Evolutionary conservation across 371 early-diverging fungal species (phyloP).

Genomic region (Mucor velutinosus): DNA sequence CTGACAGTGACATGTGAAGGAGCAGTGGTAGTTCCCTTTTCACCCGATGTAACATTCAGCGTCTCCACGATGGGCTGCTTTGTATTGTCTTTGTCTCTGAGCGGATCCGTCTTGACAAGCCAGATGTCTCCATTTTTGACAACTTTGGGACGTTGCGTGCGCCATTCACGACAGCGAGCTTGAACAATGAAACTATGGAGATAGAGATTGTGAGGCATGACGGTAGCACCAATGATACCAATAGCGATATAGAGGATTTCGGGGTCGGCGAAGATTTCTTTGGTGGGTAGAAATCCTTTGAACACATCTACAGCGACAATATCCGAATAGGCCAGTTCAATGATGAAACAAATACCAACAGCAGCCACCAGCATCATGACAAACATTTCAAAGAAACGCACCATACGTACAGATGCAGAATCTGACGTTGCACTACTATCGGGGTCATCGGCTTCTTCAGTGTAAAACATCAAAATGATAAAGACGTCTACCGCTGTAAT

Average conservation of each 20-base stretch:
- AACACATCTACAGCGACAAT: conserved; percentile 66
- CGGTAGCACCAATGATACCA: conserved; percentile 84
- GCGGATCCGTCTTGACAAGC: conserved; percentile 10
- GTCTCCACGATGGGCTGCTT: neutral
- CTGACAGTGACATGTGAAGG: neutral
- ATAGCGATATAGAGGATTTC: conserved; percentile 73
- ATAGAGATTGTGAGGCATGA: conserved; percentile 78
- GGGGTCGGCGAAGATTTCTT: conserved; percentile 60
- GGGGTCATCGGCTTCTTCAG: conserved; percentile 45
- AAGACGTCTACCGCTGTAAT: conserved; percentile 81
- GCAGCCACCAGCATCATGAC: conserved; percentile 69
- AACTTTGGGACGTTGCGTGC: conserved; percentile 29
- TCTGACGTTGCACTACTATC: conserved; percentile 22
- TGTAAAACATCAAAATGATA: conserved; percentile 69
- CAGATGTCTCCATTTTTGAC: conserved; percentile 13
- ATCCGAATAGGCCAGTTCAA: conserved; percentile 60
- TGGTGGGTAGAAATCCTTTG: conserved; percentile 69
- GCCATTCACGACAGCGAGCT: conserved; percentile 49
- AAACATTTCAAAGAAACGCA: conserved; percentile 67
- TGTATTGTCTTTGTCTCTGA: neutral
- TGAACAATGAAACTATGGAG: conserved; percentile 76
- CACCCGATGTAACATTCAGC: neutral
- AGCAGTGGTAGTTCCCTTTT: neutral
- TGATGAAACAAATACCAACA: conserved; percentile 73
- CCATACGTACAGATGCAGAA: conserved; percentile 41